phyloP scores from a whole-genome alignment of 1,284 basidiomycete species.

The Austroboletus novae-zelandiae region DNA sequence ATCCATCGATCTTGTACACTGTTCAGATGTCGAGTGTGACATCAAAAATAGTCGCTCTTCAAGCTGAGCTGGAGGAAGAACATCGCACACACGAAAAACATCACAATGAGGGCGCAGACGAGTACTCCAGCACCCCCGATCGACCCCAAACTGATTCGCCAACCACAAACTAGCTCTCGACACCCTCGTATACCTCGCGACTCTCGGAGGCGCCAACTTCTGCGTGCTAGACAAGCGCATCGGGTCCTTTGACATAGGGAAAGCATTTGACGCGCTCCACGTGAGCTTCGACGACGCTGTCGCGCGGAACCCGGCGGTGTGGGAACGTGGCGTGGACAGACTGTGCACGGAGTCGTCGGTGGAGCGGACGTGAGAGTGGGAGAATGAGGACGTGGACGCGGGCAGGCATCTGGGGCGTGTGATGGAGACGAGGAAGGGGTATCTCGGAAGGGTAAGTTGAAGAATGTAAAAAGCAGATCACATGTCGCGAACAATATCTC shows the following conservation, averaged over 20 bases:
- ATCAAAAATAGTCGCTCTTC: slow-evolving; percentile 68
- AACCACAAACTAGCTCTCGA: slow-evolving; percentile 66
- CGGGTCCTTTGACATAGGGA: slow-evolving; percentile 77
- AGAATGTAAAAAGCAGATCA: too few relatives aligned
- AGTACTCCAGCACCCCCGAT: too few relatives aligned
- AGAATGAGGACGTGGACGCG: too few relatives aligned
- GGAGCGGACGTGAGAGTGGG: slow-evolving; percentile 37
- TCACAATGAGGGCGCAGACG: too few relatives aligned
- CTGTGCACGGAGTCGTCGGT: slow-evolving; percentile 81
- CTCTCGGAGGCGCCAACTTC: slow-evolving; percentile 84
- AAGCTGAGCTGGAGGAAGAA: slow-evolving; percentile 23
- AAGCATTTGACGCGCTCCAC: slow-evolving; percentile 87
- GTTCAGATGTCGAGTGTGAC: slow-evolving; percentile 67
- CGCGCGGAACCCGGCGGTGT: slow-evolving; percentile 55
- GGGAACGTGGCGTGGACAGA: slow-evolving; percentile 40
- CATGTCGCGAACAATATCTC: too few relatives aligned
- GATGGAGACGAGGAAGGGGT: too few relatives aligned
- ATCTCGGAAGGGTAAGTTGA: too few relatives aligned
- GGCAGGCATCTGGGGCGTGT: too few relatives aligned
- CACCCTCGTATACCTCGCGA: slow-evolving; percentile 85
- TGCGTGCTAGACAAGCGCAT: slow-evolving; percentile 55
- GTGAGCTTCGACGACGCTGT: slow-evolving; percentile 47
- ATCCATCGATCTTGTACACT: slow-evolving; percentile 75
- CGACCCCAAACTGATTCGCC: slow-evolving; percentile 40
- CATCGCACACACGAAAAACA: neutral